phyloP scores from a whole-genome alignment of 129 eudicot species.

The Glebionis coronaria region DNA sequence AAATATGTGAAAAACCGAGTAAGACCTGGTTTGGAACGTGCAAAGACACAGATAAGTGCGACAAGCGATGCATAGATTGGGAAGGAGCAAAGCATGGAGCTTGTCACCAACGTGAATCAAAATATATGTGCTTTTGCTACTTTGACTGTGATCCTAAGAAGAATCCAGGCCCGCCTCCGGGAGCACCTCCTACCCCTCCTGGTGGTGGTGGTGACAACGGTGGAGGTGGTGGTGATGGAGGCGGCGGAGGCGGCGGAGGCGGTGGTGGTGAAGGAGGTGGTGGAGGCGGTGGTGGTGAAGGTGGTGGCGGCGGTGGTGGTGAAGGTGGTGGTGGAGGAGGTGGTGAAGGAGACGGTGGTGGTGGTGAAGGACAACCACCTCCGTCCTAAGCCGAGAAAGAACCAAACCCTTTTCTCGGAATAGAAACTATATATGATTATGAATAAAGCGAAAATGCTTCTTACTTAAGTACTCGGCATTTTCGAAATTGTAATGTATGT shows the following conservation, averaged over 20 bases:
- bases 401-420: too few species aligned
- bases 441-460: too few species aligned
- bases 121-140: slow-evolving; percentile 34
- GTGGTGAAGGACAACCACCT: background rate
- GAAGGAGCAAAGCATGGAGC: slow-evolving; percentile 29
- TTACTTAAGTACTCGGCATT: too few species aligned
- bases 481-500: too few species aligned
- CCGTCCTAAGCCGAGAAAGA: too few species aligned
- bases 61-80: slow-evolving; percentile 34
- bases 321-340: background rate
- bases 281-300: background rate
- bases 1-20: slow-evolving; percentile 26
- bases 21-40: slow-evolving; percentile 32
- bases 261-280: background rate
- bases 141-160: background rate
- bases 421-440: too few species aligned
- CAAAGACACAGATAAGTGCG: slow-evolving; percentile 11
- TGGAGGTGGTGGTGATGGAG: background rate
- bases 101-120: slow-evolving; percentile 34
- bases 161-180: too few species aligned
- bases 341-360: background rate
- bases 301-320: background rate
- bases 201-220: background rate
- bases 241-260: background rate
- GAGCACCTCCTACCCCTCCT: background rate